Percentiles rank a stretch among this genome's conserved stretches.
These are phyloP conservation scores for Cryptococcus sp. DNA, from an alignment of 1,284 basidiomycete species.

Conservation along the genomic window DNA sequence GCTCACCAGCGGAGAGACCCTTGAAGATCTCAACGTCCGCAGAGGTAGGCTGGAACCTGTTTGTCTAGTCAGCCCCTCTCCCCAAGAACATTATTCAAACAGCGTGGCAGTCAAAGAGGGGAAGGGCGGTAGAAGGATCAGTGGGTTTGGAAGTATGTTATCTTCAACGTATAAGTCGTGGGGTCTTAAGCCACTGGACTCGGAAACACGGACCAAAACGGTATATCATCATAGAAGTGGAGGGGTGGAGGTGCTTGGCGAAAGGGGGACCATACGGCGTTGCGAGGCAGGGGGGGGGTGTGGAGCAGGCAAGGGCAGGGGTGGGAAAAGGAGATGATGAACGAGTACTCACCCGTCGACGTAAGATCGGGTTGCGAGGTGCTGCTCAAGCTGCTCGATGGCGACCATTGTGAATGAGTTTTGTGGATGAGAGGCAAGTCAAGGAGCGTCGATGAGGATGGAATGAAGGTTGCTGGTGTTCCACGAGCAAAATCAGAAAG, in stretches of 20 bases:
- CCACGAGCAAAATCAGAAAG: too few relatives aligned
- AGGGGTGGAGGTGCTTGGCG: neutral
- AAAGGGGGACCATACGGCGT: constrained; percentile 17
- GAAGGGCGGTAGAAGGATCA: constrained; percentile 56
- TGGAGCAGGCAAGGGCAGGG: neutral
- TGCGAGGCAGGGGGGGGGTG: constrained; percentile 9
- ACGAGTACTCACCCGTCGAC: constrained; percentile 74
- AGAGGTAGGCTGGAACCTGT: constrained; percentile 89
- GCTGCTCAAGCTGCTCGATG: constrained; percentile 73
- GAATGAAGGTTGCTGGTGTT: too few relatives aligned
- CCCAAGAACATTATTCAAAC: constrained; percentile 21
- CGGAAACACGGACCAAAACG: constrained; percentile 99
- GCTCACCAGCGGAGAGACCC: constrained; percentile 50
- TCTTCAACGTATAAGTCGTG: constrained; percentile 62
- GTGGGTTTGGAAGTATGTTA: constrained; percentile 67
- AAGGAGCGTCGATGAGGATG: too few relatives aligned
- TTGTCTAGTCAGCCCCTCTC: constrained; percentile 21
- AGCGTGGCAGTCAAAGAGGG: constrained; percentile 12
- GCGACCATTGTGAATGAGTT: constrained; percentile 61
- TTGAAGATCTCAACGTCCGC: constrained; percentile 95
- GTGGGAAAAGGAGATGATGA: neutral
- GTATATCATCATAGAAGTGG: constrained; percentile 66
- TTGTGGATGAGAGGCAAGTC: too few relatives aligned
- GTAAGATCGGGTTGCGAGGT: constrained; percentile 82
- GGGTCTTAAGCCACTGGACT: constrained; percentile 91